phyloP scores from a whole-genome alignment of 345 rosid genomes.

The Moricandia arvensis region DNA sequence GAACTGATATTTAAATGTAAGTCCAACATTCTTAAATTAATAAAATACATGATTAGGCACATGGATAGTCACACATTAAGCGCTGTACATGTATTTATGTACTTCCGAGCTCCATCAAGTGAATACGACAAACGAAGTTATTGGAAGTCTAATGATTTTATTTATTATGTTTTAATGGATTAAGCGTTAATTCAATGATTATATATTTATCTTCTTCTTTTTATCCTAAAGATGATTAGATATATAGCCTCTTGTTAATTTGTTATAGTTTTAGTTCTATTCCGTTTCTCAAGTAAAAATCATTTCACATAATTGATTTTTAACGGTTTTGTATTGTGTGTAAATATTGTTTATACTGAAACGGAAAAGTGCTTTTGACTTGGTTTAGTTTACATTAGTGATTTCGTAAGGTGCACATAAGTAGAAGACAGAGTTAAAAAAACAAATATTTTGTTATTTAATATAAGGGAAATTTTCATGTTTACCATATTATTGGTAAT shows the following conservation, averaged over 20 bases:
- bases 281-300: not conserved
- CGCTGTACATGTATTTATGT: slow-evolving; percentile 44
- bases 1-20: slow-evolving; percentile 15
- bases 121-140: slow-evolving; percentile 38
- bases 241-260: not conserved
- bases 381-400: too few relatives aligned
- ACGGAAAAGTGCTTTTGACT: too few relatives aligned
- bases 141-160: slow-evolving; percentile 16
- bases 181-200: not conserved
- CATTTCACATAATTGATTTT: not conserved
- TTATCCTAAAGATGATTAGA: not conserved
- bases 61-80: slow-evolving; percentile 39
- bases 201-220: not conserved
- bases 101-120: slow-evolving; percentile 37
- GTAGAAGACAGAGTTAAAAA: too few relatives aligned
- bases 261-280: not conserved
- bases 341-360: not conserved
- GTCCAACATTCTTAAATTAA: slow-evolving; percentile 22
- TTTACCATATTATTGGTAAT: too few relatives aligned
- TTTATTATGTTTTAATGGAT: not conserved
- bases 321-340: not conserved
- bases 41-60: slow-evolving; percentile 37
- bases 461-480: too few relatives aligned
- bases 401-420: too few relatives aligned
- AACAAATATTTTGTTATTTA: too few relatives aligned